Conservation (phyloP, 1,284 basidiomycete genomes). For the Porodaedalea pini region DNA sequence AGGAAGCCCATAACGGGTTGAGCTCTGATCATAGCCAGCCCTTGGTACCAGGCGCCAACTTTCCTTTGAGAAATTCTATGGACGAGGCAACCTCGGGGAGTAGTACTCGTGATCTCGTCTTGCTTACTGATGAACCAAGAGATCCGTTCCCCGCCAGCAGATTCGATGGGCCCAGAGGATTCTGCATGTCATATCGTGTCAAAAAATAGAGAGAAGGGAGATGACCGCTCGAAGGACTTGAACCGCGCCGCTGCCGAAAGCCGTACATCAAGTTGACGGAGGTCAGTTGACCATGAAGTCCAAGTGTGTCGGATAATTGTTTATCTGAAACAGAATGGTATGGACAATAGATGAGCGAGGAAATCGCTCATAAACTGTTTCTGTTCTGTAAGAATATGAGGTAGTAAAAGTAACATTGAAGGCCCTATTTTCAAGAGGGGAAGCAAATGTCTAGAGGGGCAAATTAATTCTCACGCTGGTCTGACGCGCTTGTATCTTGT, state of each 20-base stretch:
- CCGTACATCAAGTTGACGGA: not conserved
- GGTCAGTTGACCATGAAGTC: not conserved
- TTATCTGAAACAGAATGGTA: not conserved
- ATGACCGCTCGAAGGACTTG: not conserved
- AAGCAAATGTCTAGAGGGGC: no score
- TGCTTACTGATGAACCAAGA: not conserved
- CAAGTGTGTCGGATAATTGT: not conserved
- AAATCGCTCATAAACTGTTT: no score
- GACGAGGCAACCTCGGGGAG: not conserved
- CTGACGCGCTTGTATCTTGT: no score
- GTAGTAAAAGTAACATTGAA: no score
- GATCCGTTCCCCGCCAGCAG: not conserved
- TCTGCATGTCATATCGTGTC: not conserved
- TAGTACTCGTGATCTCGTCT: not conserved
- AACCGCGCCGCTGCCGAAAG: not conserved
- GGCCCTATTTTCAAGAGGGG: no score
- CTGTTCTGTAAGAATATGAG: no score
- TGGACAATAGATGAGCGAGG: no score
- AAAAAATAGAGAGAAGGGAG: not conserved
- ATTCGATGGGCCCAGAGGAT: not conserved
- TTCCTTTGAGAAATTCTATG: not conserved
- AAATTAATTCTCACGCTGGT: no score
- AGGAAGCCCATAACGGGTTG: not conserved
- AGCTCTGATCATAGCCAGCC: not conserved
- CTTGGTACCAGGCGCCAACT: not conserved